Percentiles rank a stretch among this genome's conserved stretches.
Evolutionary conservation across 2,329 filamentous ascomycete species (phyloP).

Genomic region (Trichoderma afroharzianum): DNA sequence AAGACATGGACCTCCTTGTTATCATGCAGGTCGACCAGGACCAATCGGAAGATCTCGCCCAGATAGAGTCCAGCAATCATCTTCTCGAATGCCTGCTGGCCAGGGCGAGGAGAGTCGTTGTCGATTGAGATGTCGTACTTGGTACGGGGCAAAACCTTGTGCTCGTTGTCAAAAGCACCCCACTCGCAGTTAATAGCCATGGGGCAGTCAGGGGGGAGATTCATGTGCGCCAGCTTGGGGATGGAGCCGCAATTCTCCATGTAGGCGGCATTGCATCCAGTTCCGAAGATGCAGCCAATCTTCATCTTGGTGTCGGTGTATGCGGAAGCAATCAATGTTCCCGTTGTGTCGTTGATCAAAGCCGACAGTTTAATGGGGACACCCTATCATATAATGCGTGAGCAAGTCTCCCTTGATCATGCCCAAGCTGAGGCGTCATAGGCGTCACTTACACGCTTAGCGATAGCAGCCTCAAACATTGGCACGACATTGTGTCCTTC

Average conservation of each 20-base stretch:
- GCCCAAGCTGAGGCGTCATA: neutral
- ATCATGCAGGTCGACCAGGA: slow-evolving; percentile 81
- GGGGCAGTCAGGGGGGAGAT: slow-evolving; percentile 75
- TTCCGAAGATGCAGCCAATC: slow-evolving; percentile 97
- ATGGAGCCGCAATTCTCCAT: slow-evolving; percentile 91
- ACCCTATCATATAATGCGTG: slow-evolving; percentile 48
- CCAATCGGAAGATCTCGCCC: slow-evolving; percentile 88
- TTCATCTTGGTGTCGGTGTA: slow-evolving; percentile 94
- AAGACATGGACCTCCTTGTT: slow-evolving; percentile 74
- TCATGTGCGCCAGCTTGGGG: slow-evolving; percentile 89
- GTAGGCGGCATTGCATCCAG: slow-evolving; percentile 96
- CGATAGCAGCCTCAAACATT: slow-evolving; percentile 76
- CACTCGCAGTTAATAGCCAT: slow-evolving; percentile 99
- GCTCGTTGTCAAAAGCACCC: slow-evolving; percentile 94
- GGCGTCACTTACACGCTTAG: slow-evolving; percentile 43
- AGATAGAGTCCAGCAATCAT: slow-evolving; percentile 96
- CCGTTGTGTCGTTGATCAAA: slow-evolving; percentile 96
- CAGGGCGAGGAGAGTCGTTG: slow-evolving; percentile 84
- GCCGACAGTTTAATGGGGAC: slow-evolving; percentile 91
- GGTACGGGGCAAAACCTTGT: slow-evolving; percentile 79
- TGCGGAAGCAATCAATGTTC: slow-evolving; percentile 90
- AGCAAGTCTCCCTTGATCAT: neutral
- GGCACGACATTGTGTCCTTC: slow-evolving; percentile 89
- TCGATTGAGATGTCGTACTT: slow-evolving; percentile 85
- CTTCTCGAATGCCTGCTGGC: slow-evolving; percentile 95